Evolutionary conservation across 495 filamentous ascomycete genomes (phyloP).

Genomic region (Pyrenula massariospora): DNA sequence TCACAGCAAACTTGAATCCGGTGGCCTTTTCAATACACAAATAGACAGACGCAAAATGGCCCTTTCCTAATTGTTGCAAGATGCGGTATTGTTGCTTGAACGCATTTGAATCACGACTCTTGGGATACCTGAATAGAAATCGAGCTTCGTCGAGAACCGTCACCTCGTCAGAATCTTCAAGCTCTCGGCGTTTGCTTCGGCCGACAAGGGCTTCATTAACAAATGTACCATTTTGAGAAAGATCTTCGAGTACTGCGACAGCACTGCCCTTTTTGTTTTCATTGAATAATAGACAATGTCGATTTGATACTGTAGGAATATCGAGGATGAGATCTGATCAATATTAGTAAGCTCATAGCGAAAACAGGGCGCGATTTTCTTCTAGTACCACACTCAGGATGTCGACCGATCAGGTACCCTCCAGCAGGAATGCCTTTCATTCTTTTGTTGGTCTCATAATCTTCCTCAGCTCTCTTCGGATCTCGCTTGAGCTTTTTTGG

Average conservation of each 20-base stretch:
- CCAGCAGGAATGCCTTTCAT: conserved; percentile 43
- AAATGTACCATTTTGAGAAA: conserved; percentile 94
- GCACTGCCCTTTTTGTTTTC: conserved; percentile 74
- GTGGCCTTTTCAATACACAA: conserved; percentile 77
- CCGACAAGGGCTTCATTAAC: conserved; percentile 87
- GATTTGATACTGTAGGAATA: conserved; percentile 81
- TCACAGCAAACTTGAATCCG: conserved; percentile 80
- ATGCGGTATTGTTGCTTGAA: conserved; percentile 83
- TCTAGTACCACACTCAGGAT: conserved; percentile 81
- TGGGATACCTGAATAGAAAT: conserved; percentile 82
- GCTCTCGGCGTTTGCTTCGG: conserved; percentile 78
- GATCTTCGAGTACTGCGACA: conserved; percentile 77
- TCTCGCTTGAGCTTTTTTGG: conserved; percentile 22
- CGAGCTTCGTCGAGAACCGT: conserved; percentile 69
- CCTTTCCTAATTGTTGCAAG: conserved; percentile 81
- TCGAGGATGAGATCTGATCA: conserved; percentile 63
- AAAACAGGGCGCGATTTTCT: neutral
- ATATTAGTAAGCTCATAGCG: conserved; percentile 7
- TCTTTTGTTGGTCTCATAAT: conserved; percentile 34
- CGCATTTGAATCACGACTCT: conserved; percentile 53
- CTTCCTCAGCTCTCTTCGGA: conserved; percentile 40
- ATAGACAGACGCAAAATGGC: conserved; percentile 93
- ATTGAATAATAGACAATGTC: conserved; percentile 81
- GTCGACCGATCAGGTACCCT: conserved; percentile 87
- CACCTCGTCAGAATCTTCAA: conserved; percentile 83